These are phyloP conservation scores for Beauveria sp. DNA, from an alignment of 2,329 filamentous ascomycete species.

Conservation along the genomic window DNA sequence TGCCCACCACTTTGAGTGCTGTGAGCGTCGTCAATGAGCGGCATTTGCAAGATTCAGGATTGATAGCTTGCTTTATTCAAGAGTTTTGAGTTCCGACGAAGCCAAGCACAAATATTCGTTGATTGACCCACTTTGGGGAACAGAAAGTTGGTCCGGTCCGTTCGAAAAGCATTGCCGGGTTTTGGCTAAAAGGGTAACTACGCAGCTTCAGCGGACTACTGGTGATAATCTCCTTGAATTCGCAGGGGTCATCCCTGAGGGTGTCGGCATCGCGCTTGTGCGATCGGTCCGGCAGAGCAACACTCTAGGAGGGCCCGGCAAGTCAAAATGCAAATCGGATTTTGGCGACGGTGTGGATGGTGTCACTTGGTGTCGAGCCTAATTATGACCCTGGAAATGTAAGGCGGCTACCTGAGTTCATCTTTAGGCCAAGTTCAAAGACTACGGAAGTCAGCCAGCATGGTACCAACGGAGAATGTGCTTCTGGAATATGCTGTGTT, in stretches of 20 bases:
- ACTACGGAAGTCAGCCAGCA: slow-evolving; percentile 77
- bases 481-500: slow-evolving; percentile 80
- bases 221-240: background rate
- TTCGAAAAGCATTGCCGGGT: slow-evolving; percentile 73
- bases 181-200: slow-evolving; percentile 41
- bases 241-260: background rate
- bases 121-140: slow-evolving; percentile 86
- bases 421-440: slow-evolving; percentile 70
- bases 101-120: slow-evolving; percentile 79
- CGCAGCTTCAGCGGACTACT: slow-evolving; percentile 51
- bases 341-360: slow-evolving; percentile 49
- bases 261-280: background rate
- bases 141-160: slow-evolving; percentile 78
- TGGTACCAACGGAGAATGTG: slow-evolving; percentile 79
- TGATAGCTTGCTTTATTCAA: slow-evolving; percentile 68
- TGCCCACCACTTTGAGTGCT: slow-evolving; percentile 79
- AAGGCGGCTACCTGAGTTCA: slow-evolving; percentile 75
- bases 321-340: slow-evolving; percentile 17
- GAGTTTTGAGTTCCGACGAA: slow-evolving; percentile 75
- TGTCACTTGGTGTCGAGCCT: slow-evolving; percentile 66
- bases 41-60: slow-evolving; percentile 68
- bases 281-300: background rate
- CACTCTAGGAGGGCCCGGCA: background rate
- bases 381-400: slow-evolving; percentile 76
- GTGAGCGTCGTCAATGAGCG: slow-evolving; percentile 74